Evolutionary conservation across 2,329 filamentous ascomycete species (phyloP).

Genomic region (Chrysoporthe austroafricana): DNA sequence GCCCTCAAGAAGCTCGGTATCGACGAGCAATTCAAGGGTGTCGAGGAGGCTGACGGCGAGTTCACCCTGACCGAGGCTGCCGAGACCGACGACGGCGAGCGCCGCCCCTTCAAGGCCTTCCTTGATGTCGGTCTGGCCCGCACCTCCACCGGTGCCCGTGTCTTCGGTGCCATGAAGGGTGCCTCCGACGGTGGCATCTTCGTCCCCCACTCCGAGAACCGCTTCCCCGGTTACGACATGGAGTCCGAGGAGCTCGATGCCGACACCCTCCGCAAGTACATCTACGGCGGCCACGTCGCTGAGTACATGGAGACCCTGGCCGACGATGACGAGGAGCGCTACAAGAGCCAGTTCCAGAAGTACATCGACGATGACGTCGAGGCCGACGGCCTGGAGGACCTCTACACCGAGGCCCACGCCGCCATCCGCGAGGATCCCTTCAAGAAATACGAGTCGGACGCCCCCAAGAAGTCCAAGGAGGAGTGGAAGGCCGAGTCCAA

Average conservation of each 20-base stretch:
- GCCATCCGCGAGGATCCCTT: slow-evolving; percentile 97
- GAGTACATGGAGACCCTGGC: slow-evolving; percentile 99
- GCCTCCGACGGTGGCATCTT: slow-evolving; percentile 97
- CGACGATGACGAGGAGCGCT: slow-evolving; percentile 99
- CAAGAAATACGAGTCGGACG: slow-evolving; percentile 82
- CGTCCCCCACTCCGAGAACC: slow-evolving; percentile 98
- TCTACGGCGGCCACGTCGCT: slow-evolving; percentile 95
- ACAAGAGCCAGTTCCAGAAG: slow-evolving; percentile 96
- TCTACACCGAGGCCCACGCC: slow-evolving; percentile 93
- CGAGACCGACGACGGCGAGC: slow-evolving; percentile 87
- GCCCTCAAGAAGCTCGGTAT: slow-evolving; percentile 96
- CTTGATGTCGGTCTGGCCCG: slow-evolving; percentile 97
- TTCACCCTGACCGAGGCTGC: slow-evolving; percentile 93
- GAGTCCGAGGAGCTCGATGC: slow-evolving; percentile 97
- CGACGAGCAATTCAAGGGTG: slow-evolving; percentile 89
- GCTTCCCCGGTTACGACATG: slow-evolving; percentile 98
- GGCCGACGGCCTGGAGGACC: slow-evolving; percentile 94
- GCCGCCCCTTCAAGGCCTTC: slow-evolving; percentile 99
- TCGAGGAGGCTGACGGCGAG: slow-evolving; percentile 97
- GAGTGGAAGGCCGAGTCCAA: slow-evolving; percentile 94
- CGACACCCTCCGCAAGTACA: slow-evolving; percentile 98
- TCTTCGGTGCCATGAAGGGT: slow-evolving; percentile 99
- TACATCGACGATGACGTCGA: slow-evolving; percentile 98
- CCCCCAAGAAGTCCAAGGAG: slow-evolving; percentile 93
- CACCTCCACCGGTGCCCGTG: slow-evolving; percentile 96